Evolutionary conservation across 2,329 filamentous ascomycete species (phyloP), one percentile per base, ranked within the genome.

Genomic region (Trichoderma semiorbis): DNA sequence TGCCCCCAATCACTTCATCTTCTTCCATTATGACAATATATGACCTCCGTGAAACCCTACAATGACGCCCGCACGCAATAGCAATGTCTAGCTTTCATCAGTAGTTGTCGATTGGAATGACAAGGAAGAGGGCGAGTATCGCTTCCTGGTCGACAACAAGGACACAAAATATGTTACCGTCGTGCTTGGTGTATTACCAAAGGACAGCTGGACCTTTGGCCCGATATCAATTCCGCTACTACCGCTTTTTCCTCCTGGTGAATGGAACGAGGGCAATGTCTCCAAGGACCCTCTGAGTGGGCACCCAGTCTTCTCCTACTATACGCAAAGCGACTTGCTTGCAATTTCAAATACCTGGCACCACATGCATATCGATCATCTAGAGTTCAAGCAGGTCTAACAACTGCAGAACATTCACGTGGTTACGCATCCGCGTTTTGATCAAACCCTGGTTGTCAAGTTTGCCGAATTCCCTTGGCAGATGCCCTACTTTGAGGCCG

Each of bases 141-240:
- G 83, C 60, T 77, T 83, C 64, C 77, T 84, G 2, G 77, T 83
- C 36, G 76, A 81, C 72, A 75, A 74, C 28, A 77, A 77, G 26
- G 71, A 78, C 67, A 76, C 84, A 76, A 84, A 83, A 75, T 84
- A 84, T 72, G 75, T 84, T 36, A 81, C 78, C 14, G 77, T 84
- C 32, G 80, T 81, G 10, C 73, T 78, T 12, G 79, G 80, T 64
- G 68, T 80, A 18, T 3, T 78, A 18, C n/a, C 8, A 36, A 36
- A 21, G 1, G 58, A 61, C 80, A 77, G 80, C 43, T 79, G 82
- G 68, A 75, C 81, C 21, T 82, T 79, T 64, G 78, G 73, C 10
- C 80, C 80, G 14, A 68, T 74, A 11, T 74, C 83, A 30, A 72
- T 81, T 39, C 53, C 78, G 6, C 71, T 77, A 12, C 77, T 85